Evolutionary conservation across 1,139 yeast species (phyloP), one percentile per base, ranked within the genome.

Genomic region (Diutina pseudorugosa): DNA sequence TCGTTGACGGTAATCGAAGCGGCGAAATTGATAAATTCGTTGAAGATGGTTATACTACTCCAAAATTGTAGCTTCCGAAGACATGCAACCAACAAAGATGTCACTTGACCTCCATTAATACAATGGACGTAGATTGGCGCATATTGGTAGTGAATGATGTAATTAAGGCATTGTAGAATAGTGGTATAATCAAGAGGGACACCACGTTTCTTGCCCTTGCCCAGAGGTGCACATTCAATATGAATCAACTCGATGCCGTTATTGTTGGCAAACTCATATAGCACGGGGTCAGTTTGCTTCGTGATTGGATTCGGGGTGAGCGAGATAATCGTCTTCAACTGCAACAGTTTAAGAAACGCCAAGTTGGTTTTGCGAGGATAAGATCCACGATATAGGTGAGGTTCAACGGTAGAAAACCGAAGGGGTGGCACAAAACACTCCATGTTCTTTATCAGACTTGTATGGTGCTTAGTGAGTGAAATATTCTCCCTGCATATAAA

Each of bases 21-120:
- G 6, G 91, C 79, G 64, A 80, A 90, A 56, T 83, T 80, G 50
- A 86, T 75, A 61, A 87, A 91, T 65, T 93, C 98, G 58, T 85
- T 89, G 59, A 86, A 82, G 16, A 93, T 89, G 0, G 96, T 83
- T 7, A 90, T 89, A 18, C 88, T 79, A 9, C 95, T 84, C 98
- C 98, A 93, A 60, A 85, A 82, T 45, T 89, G 87, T 41, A 87
- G 70, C 61, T 87, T 87, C 36, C 98, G 70, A 47, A 90, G 70
- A 63, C 97, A 89, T 7, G 97, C 97, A 41, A 91, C 77, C 2
- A 89, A 80, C 51, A 93, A 71, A 40, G 94, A 81, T 0, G 95
- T 86, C 1, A 88, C 86, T 58, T 89, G 93, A 7, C 95, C 90
- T 0, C 98, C 98, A 62, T 88, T 91, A 27, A 84, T 70, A 65